Evolutionary conservation across 768 basidiomycete genomes (phyloP).

Genomic region (Crucibulum laeve): DNA sequence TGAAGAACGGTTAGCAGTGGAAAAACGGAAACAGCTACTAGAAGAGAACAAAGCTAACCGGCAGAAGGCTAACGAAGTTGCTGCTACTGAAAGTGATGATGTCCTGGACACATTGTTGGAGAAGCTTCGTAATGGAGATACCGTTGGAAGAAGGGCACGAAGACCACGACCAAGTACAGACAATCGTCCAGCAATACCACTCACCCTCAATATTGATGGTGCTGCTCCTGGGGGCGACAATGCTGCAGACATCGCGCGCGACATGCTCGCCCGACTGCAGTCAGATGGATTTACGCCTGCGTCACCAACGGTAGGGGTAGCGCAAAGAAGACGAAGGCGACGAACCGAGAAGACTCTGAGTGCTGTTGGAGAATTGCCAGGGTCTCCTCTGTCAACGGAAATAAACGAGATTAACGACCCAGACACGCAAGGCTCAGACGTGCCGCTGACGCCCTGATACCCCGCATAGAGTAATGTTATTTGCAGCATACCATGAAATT

Average conservation of each 20-base stretch:
- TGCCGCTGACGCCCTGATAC: not conserved
- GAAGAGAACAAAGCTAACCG: constrained; percentile 60
- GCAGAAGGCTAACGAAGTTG: constrained; percentile 40
- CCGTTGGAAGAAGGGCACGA: constrained; percentile 51
- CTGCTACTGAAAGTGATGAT: constrained; percentile 47
- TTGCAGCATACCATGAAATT: not conserved
- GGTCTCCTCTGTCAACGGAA: constrained; percentile 27
- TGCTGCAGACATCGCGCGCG: constrained; percentile 58
- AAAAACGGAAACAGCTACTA: constrained; percentile 65
- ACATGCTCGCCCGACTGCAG: constrained; percentile 73
- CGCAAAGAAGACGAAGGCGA: constrained; percentile 34
- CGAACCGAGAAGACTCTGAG: constrained; percentile 24
- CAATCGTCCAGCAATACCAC: constrained; percentile 24
- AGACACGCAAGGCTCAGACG: constrained; percentile 8
- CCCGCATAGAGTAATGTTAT: not conserved
- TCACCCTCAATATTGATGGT: constrained; percentile 29
- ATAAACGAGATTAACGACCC: constrained; percentile 21
- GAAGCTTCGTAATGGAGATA: constrained; percentile 68
- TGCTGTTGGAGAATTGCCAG: constrained; percentile 21
- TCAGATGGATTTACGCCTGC: constrained; percentile 64
- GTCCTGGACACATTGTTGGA: constrained; percentile 71
- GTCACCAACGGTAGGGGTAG: constrained; percentile 33
- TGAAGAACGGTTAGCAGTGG: constrained; percentile 63
- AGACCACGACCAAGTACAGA: constrained; percentile 40
- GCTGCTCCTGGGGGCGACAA: constrained; percentile 29